These are phyloP conservation scores for Paulownia fortunei DNA, from an alignment of 257 asterid species.

Conservation along the genomic window DNA sequence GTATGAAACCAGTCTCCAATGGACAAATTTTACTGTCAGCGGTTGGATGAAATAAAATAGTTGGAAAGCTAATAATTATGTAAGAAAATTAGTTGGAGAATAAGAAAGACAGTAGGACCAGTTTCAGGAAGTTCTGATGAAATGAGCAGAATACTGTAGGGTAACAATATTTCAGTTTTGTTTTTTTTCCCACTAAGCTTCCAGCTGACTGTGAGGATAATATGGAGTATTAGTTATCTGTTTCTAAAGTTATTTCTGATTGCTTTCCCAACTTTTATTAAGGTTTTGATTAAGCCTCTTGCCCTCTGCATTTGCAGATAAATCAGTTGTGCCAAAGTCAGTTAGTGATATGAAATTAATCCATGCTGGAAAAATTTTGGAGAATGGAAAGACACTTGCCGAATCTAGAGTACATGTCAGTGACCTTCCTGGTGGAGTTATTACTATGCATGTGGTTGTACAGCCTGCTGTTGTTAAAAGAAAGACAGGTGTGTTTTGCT, in stretches of 20 bases:
- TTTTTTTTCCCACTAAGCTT: background rate
- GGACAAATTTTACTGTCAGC: constrained; percentile 2
- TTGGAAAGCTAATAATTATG: no score
- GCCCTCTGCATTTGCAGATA: constrained; percentile 38
- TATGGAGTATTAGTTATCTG: constrained; percentile 3
- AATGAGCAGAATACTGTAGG: background rate
- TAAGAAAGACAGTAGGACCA: background rate
- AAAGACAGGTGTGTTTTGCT: constrained; percentile 43
- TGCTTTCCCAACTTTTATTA: background rate
- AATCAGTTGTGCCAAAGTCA: constrained; percentile 51
- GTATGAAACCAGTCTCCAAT: background rate
- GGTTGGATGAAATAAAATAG: background rate
- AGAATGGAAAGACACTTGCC: constrained; percentile 59
- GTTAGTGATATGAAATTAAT: constrained; percentile 60
- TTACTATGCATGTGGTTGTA: constrained; percentile 71
- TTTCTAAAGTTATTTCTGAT: constrained; percentile 20
- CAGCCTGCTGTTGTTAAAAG: constrained; percentile 53
- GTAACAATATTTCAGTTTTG: background rate
- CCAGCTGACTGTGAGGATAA: background rate
- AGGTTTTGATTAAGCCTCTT: constrained; percentile 13
- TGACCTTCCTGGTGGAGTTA: constrained; percentile 56
- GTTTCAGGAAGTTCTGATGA: background rate
- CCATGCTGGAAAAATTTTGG: constrained; percentile 62
- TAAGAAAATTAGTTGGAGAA: constrained; percentile 42
- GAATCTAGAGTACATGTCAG: constrained; percentile 48